Conservation (phyloP, 129 eudicot genomes). For the Artemisia tridentata region DNA sequence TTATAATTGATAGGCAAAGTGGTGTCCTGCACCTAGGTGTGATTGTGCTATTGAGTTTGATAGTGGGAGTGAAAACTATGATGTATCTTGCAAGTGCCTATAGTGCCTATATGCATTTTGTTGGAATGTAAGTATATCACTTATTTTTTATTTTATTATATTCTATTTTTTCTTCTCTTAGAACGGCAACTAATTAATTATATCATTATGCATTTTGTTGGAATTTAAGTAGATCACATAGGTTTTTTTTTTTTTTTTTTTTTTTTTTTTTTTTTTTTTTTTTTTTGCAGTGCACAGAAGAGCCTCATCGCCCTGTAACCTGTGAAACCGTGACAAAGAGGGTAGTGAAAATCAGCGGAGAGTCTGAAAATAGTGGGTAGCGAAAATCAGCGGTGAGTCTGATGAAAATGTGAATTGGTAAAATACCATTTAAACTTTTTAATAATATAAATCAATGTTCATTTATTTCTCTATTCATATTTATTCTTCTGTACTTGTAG, state of each 20-base stretch:
- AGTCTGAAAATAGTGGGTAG: constrained; percentile 50
- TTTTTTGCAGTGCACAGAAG: constrained; percentile 36
- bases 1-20: constrained; percentile 28
- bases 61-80: constrained; percentile 18
- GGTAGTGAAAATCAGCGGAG: constrained; percentile 42
- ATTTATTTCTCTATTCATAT: neutral
- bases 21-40: constrained; percentile 63
- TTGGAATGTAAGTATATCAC: constrained; percentile 3
- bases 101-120: constrained; percentile 5
- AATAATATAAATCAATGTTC: neutral
- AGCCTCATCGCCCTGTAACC: constrained; percentile 57
- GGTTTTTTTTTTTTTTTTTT: neutral
- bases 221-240: constrained; percentile 12
- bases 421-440: neutral
- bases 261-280: neutral
- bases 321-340: constrained; percentile 49
- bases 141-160: neutral
- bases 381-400: constrained; percentile 33
- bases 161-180: neutral
- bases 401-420: constrained; percentile 49
- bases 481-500: neutral
- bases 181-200: too few species aligned
- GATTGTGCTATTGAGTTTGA: constrained; percentile 41
- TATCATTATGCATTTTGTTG: neutral
- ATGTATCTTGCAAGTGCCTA: constrained; percentile 1